These are phyloP conservation scores for Salvia splendens DNA, from an alignment of 257 asterid species.

Conservation along the genomic window DNA sequence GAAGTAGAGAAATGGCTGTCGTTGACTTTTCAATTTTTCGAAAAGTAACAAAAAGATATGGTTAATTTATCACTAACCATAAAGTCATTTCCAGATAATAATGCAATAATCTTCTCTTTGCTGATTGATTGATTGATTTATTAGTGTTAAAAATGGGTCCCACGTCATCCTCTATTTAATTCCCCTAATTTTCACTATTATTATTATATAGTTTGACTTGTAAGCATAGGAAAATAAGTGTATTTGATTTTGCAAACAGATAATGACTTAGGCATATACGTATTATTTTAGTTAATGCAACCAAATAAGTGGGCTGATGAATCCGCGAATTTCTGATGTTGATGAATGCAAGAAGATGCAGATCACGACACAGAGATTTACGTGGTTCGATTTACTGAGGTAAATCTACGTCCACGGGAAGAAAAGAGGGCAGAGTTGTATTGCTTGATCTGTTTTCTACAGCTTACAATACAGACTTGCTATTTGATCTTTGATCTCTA, in stretches of 20 bases:
- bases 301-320: conserved; percentile 26
- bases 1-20: not conserved
- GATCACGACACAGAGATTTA: too few species aligned
- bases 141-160: conserved; percentile 20
- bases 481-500: too few species aligned
- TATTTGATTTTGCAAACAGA: too few species aligned
- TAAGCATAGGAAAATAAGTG: not conserved
- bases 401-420: too few species aligned
- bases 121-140: conserved; percentile 28
- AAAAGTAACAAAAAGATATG: conserved; percentile 21
- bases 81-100: conserved; percentile 8
- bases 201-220: not conserved
- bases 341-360: too few species aligned
- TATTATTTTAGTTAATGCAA: too few species aligned
- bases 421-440: too few species aligned
- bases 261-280: too few species aligned
- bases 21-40: conserved; percentile 31
- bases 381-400: too few species aligned
- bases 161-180: conserved; percentile 27
- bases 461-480: too few species aligned
- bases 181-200: not conserved
- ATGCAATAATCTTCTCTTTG: not conserved
- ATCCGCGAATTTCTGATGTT: too few species aligned
- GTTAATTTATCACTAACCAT: not conserved
- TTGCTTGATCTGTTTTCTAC: too few species aligned